These are phyloP conservation scores for Marsdenia floribunda DNA, from an alignment of 257 asterid genomes.

Conservation along the genomic window DNA sequence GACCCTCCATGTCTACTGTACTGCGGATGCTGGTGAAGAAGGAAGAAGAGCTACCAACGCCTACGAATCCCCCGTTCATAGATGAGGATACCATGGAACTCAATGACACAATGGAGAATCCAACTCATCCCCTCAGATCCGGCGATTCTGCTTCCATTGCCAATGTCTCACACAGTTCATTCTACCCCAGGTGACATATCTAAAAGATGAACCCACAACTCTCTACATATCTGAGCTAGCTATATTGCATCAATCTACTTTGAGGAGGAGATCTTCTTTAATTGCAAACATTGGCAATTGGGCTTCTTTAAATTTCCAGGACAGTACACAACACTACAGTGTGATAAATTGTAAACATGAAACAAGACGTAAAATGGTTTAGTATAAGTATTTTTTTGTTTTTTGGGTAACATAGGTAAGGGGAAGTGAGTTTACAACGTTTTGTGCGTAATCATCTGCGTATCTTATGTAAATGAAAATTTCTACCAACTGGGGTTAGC, in stretches of 20 bases:
- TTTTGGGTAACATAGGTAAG: not conserved
- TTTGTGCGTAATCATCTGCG: not conserved
- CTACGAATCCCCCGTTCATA: constrained; percentile 35
- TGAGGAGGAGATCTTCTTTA: not conserved
- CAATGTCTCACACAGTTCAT: constrained; percentile 28
- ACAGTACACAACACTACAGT: not conserved
- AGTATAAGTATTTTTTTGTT: too few relatives aligned
- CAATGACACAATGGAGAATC: constrained; percentile 20
- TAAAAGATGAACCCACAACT: not conserved
- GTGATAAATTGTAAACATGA: not conserved
- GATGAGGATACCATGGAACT: constrained; percentile 38
- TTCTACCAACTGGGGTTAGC: not conserved
- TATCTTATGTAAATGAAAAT: not conserved
- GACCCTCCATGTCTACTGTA: constrained; percentile 35
- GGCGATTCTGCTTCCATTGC: constrained; percentile 24
- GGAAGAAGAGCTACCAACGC: constrained; percentile 30
- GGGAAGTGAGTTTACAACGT: not conserved
- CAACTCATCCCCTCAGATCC: constrained; percentile 3
- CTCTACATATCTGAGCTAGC: not conserved
- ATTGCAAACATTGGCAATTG: not conserved
- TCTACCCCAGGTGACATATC: constrained; percentile 30
- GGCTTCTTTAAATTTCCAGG: not conserved
- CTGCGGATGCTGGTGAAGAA: constrained; percentile 29
- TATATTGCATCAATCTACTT: not conserved
- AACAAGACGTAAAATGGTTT: not conserved